Conservation (phyloP, 352 stramenopile species). For the Pythium dissotocum region DNA sequence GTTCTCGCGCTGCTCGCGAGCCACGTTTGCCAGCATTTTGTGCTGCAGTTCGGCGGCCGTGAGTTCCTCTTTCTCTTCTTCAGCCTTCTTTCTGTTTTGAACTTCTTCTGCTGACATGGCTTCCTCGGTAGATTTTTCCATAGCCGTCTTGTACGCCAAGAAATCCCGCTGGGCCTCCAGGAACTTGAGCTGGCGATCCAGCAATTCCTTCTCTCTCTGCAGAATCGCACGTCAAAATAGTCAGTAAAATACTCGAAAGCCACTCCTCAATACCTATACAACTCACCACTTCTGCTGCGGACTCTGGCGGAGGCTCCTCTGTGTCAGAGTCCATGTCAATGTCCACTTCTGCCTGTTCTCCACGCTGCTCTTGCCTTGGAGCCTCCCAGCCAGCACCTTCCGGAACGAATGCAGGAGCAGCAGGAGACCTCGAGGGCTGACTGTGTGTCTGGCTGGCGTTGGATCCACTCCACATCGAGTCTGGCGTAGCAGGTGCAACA, state of each 20-base stretch:
- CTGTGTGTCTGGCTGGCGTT: not conserved
- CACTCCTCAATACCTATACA: not conserved
- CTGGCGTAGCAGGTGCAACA: not conserved
- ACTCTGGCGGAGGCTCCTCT: not conserved
- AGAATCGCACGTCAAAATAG: not conserved
- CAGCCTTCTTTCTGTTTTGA: slow-evolving; percentile 16
- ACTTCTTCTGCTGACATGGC: slow-evolving; percentile 8
- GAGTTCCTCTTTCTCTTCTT: slow-evolving; percentile 33
- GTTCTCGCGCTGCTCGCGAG: slow-evolving; percentile 46
- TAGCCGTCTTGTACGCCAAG: slow-evolving; percentile 44
- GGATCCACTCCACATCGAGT: not conserved
- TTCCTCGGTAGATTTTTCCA: slow-evolving; percentile 2
- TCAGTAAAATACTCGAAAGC: too few relatives aligned
- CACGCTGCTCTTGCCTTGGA: not conserved
- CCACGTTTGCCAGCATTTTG: slow-evolving; percentile 35
- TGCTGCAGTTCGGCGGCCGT: slow-evolving; percentile 32
- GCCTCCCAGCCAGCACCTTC: slow-evolving; percentile 9
- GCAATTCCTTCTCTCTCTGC: slow-evolving; percentile 40
- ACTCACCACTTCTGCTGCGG: not conserved
- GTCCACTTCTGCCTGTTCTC: not conserved
- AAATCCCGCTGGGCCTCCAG: slow-evolving; percentile 61
- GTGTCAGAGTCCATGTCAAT: not conserved
- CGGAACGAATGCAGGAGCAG: not conserved
- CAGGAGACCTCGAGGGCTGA: too few relatives aligned
- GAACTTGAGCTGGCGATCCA: slow-evolving; percentile 49